Evolutionary conservation across 2,329 filamentous ascomycete species (phyloP).

Genomic region (Neodidymelliopsis sp.): DNA sequence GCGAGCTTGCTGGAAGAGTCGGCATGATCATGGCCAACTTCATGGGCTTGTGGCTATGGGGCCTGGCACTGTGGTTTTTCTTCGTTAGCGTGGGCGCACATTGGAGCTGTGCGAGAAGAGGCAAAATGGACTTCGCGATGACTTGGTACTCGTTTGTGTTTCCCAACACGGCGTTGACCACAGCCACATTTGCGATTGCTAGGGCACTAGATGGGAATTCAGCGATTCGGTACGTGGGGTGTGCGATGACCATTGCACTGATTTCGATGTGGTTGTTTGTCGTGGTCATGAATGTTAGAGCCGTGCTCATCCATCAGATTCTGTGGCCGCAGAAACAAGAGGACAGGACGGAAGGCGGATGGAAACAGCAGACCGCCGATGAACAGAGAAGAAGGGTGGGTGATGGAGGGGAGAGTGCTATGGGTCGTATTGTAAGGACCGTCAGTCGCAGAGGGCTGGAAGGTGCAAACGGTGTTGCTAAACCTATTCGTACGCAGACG

Average conservation of each 20-base stretch:
- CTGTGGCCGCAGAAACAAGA: conserved; percentile 78
- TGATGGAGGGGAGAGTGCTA: conserved; percentile 28
- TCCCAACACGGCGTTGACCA: conserved; percentile 77
- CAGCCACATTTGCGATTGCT: conserved; percentile 75
- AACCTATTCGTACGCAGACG: conserved; percentile 18
- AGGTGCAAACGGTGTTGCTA: conserved; percentile 2
- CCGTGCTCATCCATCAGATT: conserved; percentile 71
- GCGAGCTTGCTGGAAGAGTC: conserved; percentile 62
- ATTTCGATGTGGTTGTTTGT: conserved; percentile 74
- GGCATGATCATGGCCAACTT: conserved; percentile 66
- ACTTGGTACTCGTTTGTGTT: conserved; percentile 87
- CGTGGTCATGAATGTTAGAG: conserved; percentile 72
- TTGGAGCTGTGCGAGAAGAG: conserved; percentile 68
- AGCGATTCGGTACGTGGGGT: conserved; percentile 71
- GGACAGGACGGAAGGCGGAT: conserved; percentile 68
- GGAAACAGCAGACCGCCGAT: conserved; percentile 48
- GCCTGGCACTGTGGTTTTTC: conserved; percentile 84
- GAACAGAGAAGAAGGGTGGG: conserved; percentile 35
- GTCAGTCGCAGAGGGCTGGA: conserved; percentile 29
- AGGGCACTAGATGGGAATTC: conserved; percentile 56
- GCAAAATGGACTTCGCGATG: conserved; percentile 78
- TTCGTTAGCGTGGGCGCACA: conserved; percentile 79
- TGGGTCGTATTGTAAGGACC: conserved; percentile 29
- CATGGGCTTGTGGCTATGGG: conserved; percentile 81
- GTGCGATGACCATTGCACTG: conserved; percentile 70